Evolutionary conservation across 1,139 yeast species (phyloP), one percentile per base, ranked within the genome.

Genomic region (Taphrina communis): DNA sequence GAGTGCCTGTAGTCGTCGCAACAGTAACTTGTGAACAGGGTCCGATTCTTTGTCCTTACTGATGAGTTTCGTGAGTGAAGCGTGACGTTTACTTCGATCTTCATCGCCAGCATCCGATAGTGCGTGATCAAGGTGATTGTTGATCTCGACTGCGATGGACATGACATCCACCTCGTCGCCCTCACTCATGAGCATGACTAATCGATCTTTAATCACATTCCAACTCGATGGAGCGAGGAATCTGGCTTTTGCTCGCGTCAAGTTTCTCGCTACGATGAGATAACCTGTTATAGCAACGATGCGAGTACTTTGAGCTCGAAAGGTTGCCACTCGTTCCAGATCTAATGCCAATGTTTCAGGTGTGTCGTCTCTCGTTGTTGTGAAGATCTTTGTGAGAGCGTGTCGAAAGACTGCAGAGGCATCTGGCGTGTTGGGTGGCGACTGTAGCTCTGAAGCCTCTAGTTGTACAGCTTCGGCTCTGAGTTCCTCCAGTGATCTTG

Each of bases 271-370:
- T 6, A 53, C 48, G n/a, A 57, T 48, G 35, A 65, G 57, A n/a
- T 48, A 25, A n/a, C 50, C 19, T 8, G 58, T 63, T 14, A 53
- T 31, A 11, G 38, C 11, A 42, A 65, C 42, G 3, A 57, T 50
- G 19, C 44, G 50, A 14, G 19, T 12, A 8, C 25, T 36, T 12
- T 57, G 63, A 12, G 59, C 41, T 7, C 68, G 56, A 35, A 31
- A 38, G 12, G 14, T 11, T 6, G 14, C 12, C 38, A 50, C n/a
- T 14, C 68, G 41, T 7, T 46, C 68, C n/a, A 12, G 39, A 50
- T 65, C 68, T n/a, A 65, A 42, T 31, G 7, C 21, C 11, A 65
- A 36, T 2, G 68, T 65, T 14, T 65, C 68, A 11, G 68, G 68
- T 19, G 39, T 8, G 12, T 21, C 44, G n/a, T 8, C 12, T 25